A percentile compares a stretch with the other conserved stretches of the same genome.
phyloP scores from a whole-genome alignment of 1,284 basidiomycete genomes.

The Peniophora sp. region DNA sequence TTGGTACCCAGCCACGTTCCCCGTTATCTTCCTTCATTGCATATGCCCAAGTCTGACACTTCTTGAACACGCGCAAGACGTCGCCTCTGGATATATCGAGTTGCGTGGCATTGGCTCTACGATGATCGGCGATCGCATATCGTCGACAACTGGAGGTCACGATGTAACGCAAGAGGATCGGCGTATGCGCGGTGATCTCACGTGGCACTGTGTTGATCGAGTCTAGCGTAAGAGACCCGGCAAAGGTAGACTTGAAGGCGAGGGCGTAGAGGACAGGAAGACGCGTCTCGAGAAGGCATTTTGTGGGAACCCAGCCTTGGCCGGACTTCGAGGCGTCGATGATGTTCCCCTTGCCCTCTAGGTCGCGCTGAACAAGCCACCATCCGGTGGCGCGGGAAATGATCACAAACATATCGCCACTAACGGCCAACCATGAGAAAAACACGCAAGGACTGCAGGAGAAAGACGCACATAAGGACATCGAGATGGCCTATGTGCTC shows the following conservation, averaged over 20 bases:
- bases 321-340: conserved; percentile 67
- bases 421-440: conserved; percentile 20
- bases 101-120: conserved; percentile 85
- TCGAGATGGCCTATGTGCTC: conserved; percentile 97
- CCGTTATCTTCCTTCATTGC: conserved; percentile 85
- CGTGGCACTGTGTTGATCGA: conserved; percentile 6
- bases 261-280: conserved; percentile 73
- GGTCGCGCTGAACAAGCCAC: conserved; percentile 98
- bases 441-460: conserved; percentile 1
- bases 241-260: conserved; percentile 40
- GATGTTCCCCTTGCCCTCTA: conserved; percentile 74
- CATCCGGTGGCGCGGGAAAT: conserved; percentile 91
- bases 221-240: conserved; percentile 31
- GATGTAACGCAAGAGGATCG: conserved; percentile 82
- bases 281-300: conserved; percentile 90
- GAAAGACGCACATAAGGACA: conserved; percentile 68
- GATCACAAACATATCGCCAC: conserved; percentile 89
- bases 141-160: conserved; percentile 92
- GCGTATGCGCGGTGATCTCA: conserved; percentile 38
- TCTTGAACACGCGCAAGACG: conserved; percentile 89
- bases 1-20: conserved; percentile 86
- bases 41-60: conserved; percentile 96
- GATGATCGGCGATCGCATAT: conserved; percentile 91
- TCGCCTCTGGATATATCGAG: conserved; percentile 83
- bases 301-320: conserved; percentile 86